Percentiles rank a stretch among this genome's conserved stretches.
phyloP scores from a whole-genome alignment of 2,329 filamentous ascomycete species.

The Trichoderma koningiopsis region DNA sequence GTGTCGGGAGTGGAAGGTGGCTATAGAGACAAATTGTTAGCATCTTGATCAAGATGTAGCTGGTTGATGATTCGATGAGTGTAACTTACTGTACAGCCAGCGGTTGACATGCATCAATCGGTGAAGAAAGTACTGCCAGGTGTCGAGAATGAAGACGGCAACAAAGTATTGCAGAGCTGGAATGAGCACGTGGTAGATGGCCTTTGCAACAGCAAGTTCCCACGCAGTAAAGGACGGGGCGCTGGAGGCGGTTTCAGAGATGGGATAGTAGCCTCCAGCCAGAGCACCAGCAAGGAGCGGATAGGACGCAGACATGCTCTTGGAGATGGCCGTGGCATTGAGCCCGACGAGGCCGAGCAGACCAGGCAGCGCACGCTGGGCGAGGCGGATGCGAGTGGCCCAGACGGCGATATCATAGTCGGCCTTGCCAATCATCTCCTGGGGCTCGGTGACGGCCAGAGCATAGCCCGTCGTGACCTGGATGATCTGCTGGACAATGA shows the following conservation, averaged over 20 bases:
- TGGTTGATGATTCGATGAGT: conserved; percentile 41
- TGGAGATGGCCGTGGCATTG: conserved; percentile 73
- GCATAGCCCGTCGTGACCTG: conserved; percentile 73
- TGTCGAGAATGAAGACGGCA: conserved; percentile 79
- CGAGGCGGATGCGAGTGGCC: conserved; percentile 78
- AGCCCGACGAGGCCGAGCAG: conserved; percentile 73
- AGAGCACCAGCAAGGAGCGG: conserved; percentile 75
- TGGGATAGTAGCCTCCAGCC: conserved; percentile 79
- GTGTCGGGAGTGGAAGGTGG: conserved; percentile 87
- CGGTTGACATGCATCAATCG: conserved; percentile 96
- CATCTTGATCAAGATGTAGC: conserved; percentile 49
- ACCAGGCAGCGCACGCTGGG: conserved; percentile 75
- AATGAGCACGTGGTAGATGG: conserved; percentile 77
- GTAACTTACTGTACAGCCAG: conserved; percentile 84
- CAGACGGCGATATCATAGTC: conserved; percentile 87
- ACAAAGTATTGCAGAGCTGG: conserved; percentile 76
- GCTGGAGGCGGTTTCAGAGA: conserved; percentile 57
- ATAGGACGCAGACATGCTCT: conserved; percentile 70
- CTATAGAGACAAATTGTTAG: conserved; percentile 33
- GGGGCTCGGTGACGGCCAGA: conserved; percentile 71
- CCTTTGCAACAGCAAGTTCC: conserved; percentile 75
- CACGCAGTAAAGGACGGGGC: conserved; percentile 76
- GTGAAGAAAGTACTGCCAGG: conserved; percentile 98
- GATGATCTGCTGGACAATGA: conserved; percentile 87
- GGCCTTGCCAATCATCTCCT: conserved; percentile 74